A percentile compares a stretch with the other conserved stretches of the same genome.
Conservation (phyloP, 495 filamentous ascomycete genomes). For the Friedmanniomyces simplex region DNA sequence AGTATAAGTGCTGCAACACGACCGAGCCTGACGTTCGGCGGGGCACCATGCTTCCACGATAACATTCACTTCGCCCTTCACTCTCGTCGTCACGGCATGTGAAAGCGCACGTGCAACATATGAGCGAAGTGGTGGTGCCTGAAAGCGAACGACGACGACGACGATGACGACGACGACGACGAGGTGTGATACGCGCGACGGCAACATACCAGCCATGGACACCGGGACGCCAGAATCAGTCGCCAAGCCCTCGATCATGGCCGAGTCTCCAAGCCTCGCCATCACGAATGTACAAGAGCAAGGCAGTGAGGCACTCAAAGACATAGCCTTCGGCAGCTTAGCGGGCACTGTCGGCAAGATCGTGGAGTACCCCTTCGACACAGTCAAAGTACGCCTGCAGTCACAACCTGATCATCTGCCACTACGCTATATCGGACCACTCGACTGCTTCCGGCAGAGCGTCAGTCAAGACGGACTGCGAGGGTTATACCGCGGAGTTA, state of each 20-base stretch:
- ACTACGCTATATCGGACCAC: slow-evolving; percentile 70
- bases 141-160: neutral
- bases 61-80: slow-evolving; percentile 4
- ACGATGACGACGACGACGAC: neutral
- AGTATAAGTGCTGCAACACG: too few species aligned
- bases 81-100: neutral
- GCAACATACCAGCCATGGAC: neutral
- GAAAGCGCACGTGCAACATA: slow-evolving; percentile 1
- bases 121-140: neutral
- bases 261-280: neutral
- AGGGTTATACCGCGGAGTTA: slow-evolving; percentile 87
- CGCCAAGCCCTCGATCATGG: neutral
- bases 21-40: neutral
- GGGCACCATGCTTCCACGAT: slow-evolving; percentile 24
- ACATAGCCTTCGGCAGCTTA: slow-evolving; percentile 34
- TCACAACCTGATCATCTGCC: slow-evolving; percentile 76
- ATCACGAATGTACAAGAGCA: neutral
- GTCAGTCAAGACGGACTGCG: slow-evolving; percentile 59
- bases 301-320: slow-evolving; percentile 26
- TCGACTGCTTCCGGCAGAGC: slow-evolving; percentile 90
- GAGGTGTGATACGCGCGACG: neutral
- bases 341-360: slow-evolving; percentile 89
- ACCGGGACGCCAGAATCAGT: neutral
- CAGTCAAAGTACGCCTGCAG: slow-evolving; percentile 79
- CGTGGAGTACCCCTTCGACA: slow-evolving; percentile 98